Evolutionary conservation across 2,329 filamentous ascomycete genomes (phyloP).

Genomic region (Orbilia blumenaviensis): DNA sequence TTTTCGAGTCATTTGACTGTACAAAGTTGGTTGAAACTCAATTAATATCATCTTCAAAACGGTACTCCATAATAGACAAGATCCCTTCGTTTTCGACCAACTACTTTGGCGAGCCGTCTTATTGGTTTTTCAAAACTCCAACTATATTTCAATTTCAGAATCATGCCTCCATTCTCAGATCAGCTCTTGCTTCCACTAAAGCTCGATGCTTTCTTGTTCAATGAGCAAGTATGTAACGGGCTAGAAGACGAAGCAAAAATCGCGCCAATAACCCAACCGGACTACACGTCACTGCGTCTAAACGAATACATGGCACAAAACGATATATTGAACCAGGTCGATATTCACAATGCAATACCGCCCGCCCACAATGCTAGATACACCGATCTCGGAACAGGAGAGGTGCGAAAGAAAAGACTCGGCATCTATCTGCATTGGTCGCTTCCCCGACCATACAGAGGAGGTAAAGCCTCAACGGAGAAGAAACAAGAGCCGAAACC

Average conservation of each 20-base stretch:
- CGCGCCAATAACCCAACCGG: not conserved
- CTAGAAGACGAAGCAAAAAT: not conserved
- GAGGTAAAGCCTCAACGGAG: no score
- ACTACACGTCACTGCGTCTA: not conserved
- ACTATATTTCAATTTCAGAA: no score
- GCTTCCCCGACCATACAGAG: constrained; percentile 57
- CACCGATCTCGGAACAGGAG: constrained; percentile 59
- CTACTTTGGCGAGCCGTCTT: no score
- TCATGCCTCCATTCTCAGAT: no score
- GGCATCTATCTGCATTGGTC: constrained; percentile 64
- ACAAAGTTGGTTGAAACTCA: no score
- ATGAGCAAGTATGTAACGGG: not conserved
- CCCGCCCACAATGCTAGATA: constrained; percentile 55
- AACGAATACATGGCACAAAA: not conserved
- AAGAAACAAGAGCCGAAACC: not conserved
- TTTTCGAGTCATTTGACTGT: no score
- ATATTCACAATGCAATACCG: not conserved
- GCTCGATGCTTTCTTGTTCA: not conserved
- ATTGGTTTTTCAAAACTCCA: no score
- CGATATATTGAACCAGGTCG: constrained; percentile 56
- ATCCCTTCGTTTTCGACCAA: no score
- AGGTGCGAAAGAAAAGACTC: constrained; percentile 57
- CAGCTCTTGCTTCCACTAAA: not conserved
- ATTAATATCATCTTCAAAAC: no score
- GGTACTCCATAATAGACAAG: no score